A percentile compares a stretch with the other conserved stretches of the same genome.
Conservation (phyloP, 2,329 filamentous ascomycete genomes). For the Orbilia blumenaviensis region DNA sequence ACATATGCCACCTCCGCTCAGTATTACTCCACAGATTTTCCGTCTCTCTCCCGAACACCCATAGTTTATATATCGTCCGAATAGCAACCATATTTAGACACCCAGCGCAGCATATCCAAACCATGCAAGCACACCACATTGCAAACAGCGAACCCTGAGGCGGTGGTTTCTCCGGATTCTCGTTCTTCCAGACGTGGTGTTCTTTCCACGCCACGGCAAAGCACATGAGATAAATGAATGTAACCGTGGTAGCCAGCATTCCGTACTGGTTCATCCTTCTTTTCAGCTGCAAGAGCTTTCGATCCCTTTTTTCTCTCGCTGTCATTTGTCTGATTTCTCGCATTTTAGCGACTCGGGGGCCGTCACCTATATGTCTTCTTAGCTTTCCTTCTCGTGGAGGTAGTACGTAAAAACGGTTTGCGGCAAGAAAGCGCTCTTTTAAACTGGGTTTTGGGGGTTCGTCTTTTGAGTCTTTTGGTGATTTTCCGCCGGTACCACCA, state of each 20-base stretch:
- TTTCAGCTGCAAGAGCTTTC: slow-evolving; percentile 15
- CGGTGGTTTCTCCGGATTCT: slow-evolving; percentile 1
- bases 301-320: neutral
- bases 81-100: slow-evolving; percentile 5
- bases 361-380: slow-evolving; percentile 3
- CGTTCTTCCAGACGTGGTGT: slow-evolving; percentile 13
- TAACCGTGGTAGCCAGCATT: neutral
- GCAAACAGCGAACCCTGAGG: neutral
- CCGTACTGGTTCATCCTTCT: slow-evolving; percentile 8
- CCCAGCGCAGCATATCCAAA: slow-evolving; percentile 6
- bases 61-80: slow-evolving; percentile 12
- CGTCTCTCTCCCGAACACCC: slow-evolving; percentile 20
- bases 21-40: neutral
- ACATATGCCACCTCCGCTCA: slow-evolving; percentile 22
- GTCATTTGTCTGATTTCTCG: slow-evolving; percentile 1
- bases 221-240: slow-evolving; percentile 14
- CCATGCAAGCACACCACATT: slow-evolving; percentile 26
- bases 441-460: neutral
- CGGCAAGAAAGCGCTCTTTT: neutral
- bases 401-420: neutral
- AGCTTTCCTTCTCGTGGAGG: neutral
- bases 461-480: neutral
- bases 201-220: slow-evolving; percentile 32
- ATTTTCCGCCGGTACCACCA: neutral
- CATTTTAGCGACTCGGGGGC: neutral